Conservation (phyloP, 208 protist species). For the Trypanosoma avium region DNA sequence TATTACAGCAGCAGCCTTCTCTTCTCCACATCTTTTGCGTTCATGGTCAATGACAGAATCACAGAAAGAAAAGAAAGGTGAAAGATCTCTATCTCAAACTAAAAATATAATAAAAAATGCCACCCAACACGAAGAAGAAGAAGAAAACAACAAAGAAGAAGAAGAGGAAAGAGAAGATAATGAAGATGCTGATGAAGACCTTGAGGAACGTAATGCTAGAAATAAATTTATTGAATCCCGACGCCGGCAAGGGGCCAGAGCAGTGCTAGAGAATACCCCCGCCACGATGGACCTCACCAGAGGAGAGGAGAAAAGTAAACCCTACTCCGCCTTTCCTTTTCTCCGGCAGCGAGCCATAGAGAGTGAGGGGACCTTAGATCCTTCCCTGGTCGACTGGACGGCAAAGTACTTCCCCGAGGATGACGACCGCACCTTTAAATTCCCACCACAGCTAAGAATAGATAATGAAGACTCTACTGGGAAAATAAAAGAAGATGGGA, state of each 20-base stretch:
- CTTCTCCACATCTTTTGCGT: constrained; percentile 35
- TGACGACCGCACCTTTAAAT: constrained; percentile 56
- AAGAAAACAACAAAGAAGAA: constrained; percentile 4
- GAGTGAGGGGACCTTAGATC: constrained; percentile 67
- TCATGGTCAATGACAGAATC: constrained; percentile 43
- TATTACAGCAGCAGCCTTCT: constrained; percentile 54
- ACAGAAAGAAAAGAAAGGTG: no score
- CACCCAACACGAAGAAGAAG: no score
- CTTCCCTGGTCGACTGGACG: constrained; percentile 90
- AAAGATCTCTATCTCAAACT: no score
- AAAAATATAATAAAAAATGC: no score
- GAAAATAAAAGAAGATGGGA: not conserved
- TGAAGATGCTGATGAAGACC: not conserved
- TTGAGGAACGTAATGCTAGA: constrained; percentile 8
- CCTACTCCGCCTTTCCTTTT: constrained; percentile 80
- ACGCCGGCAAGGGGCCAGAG: constrained; percentile 48
- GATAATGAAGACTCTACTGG: no score
- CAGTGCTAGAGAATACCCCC: constrained; percentile 50
- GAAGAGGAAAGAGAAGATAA: not conserved
- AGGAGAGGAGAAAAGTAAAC: constrained; percentile 17
- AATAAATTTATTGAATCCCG: constrained; percentile 37
- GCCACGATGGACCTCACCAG: constrained; percentile 53
- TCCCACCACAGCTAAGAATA: constrained; percentile 62
- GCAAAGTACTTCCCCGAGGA: constrained; percentile 89
- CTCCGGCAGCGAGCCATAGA: constrained; percentile 78